These are phyloP conservation scores for Arachis hypogaea DNA, from an alignment of 306 rosid genomes.

Conservation along the genomic window DNA sequence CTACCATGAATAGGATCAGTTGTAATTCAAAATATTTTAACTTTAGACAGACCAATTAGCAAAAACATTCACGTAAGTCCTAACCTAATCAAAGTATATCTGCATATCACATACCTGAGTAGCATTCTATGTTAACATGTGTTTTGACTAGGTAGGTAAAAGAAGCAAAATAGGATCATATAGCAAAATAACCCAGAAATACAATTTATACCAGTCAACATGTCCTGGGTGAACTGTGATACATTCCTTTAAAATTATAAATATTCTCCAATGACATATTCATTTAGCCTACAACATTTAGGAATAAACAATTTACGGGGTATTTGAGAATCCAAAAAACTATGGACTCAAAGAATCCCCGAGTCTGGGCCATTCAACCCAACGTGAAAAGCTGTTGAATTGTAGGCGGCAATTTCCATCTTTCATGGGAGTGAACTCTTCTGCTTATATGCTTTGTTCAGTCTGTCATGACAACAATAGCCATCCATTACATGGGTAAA, in stretches of 20 bases:
- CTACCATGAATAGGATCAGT: no score
- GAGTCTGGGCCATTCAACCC: conserved; percentile 44
- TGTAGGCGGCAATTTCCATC: conserved; percentile 44
- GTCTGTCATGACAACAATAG: conserved; percentile 36
- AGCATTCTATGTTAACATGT: neutral
- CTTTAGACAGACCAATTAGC: no score
- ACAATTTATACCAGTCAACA: conserved; percentile 28
- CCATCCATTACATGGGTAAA: conserved; percentile 43
- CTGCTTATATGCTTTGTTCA: conserved; percentile 41
- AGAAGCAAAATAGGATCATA: neutral
- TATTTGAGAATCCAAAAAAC: conserved; percentile 42
- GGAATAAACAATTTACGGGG: conserved; percentile 41
- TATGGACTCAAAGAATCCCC: conserved; percentile 43
- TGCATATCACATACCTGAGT: neutral
- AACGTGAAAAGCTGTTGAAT: conserved; percentile 54
- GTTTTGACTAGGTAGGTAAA: neutral
- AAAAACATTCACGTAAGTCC: neutral
- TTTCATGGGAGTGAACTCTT: conserved; percentile 46
- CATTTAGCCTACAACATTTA: conserved; percentile 35
- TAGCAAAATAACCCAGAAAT: conserved; percentile 39
- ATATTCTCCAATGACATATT: conserved; percentile 37
- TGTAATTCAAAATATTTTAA: no score
- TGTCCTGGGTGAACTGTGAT: conserved; percentile 19
- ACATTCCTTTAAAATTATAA: conserved; percentile 35
- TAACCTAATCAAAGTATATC: neutral